phyloP scores from a whole-genome alignment of 176 grass and related monocot species.

The Guadua angustifolia region DNA sequence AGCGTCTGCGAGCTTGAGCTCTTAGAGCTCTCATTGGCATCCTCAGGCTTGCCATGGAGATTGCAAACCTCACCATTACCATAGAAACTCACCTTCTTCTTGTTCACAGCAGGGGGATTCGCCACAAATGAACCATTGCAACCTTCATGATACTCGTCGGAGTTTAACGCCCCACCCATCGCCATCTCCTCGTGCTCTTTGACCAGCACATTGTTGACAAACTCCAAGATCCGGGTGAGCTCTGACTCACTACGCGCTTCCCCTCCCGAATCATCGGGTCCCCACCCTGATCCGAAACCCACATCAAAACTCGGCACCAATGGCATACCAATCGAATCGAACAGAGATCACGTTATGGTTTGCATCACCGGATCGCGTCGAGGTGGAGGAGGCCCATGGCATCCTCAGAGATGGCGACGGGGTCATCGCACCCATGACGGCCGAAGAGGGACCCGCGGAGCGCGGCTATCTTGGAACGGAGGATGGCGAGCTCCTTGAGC shows the following conservation, averaged over 20 bases:
- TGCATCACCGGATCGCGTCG: conserved; percentile 74
- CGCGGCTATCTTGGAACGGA: conserved; percentile 67
- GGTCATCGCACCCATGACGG: conserved; percentile 42
- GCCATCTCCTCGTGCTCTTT: conserved; percentile 59
- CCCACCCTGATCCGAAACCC: conserved; percentile 53
- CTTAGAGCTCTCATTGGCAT: conserved; percentile 41
- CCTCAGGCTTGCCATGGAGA: conserved; percentile 13
- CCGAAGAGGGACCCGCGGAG: conserved; percentile 64
- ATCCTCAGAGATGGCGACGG: conserved; percentile 54
- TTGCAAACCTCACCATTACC: conserved; percentile 27
- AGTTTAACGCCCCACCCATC: conserved; percentile 11
- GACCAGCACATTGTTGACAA: conserved; percentile 78
- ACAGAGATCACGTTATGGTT: background rate
- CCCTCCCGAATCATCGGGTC: conserved; percentile 89
- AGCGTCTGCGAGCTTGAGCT: conserved; percentile 42
- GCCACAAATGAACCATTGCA: conserved; percentile 14
- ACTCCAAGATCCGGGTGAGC: conserved; percentile 75
- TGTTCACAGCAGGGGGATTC: conserved; percentile 23
- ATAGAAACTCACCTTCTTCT: conserved; percentile 50
- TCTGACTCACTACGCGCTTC: conserved; percentile 69
- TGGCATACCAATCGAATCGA: conserved; percentile 14
- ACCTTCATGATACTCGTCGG: conserved; percentile 42
- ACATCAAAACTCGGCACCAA: conserved; percentile 25
- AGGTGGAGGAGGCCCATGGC: conserved; percentile 64
- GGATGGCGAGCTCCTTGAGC: conserved; percentile 75